These are phyloP conservation scores for Phytophthora sp. DNA, from an alignment of 352 stramenopile genomes.

Conservation along the genomic window DNA sequence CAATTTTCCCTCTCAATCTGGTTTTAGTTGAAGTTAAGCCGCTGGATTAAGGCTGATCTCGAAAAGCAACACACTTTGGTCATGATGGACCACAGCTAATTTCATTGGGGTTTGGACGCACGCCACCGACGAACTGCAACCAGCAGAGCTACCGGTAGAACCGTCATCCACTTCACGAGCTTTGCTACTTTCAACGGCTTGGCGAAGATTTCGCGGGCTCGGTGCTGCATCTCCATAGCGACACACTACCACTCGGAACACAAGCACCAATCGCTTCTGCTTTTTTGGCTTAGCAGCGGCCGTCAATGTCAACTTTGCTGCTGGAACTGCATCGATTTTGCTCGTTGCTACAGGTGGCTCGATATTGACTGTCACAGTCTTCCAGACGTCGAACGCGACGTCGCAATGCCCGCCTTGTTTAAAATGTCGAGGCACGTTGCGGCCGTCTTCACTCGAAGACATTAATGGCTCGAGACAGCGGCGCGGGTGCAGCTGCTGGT, in stretches of 20 bases:
- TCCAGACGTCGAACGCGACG: conserved; percentile 70
- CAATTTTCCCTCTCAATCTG: conserved; percentile 20
- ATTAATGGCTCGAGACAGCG: conserved; percentile 38
- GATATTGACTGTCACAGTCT: conserved; percentile 32
- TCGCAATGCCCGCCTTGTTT: conserved; percentile 10
- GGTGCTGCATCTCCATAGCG: conserved; percentile 51
- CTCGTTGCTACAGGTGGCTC: not conserved
- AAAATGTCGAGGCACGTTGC: conserved; percentile 33
- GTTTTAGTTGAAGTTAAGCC: conserved; percentile 17
- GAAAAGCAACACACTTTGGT: conserved; percentile 70
- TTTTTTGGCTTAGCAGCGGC: conserved; percentile 27
- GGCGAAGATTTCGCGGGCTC: conserved; percentile 24
- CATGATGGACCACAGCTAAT: conserved; percentile 60
- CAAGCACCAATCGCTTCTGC: conserved; percentile 47
- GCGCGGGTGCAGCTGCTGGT: conserved; percentile 69
- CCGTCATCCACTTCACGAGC: not conserved
- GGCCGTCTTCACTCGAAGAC: conserved; percentile 8
- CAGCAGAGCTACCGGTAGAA: not conserved
- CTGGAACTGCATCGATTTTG: not conserved
- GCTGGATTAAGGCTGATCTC: conserved; percentile 39
- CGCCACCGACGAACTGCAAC: conserved; percentile 10
- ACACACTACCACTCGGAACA: conserved; percentile 65
- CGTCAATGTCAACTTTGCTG: not conserved
- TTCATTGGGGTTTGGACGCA: conserved; percentile 51
- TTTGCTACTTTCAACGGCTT: conserved; percentile 15